phyloP scores from a whole-genome alignment of 768 basidiomycete genomes.

The Suillus weaverae region DNA sequence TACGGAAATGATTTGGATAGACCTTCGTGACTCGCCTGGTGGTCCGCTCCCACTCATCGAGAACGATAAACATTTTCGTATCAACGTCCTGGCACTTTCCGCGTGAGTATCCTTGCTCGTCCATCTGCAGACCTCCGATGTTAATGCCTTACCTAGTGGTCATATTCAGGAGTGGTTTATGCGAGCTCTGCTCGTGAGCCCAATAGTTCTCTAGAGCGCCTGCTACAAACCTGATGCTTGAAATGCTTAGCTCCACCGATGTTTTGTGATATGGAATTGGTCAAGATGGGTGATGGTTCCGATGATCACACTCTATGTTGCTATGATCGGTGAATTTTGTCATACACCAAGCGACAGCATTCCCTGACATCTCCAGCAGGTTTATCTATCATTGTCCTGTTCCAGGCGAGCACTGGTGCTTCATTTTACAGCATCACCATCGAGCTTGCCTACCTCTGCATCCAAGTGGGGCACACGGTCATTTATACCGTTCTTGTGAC shows the following conservation, averaged over 20 bases:
- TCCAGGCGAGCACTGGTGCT: constrained; percentile 11
- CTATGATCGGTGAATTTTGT: constrained; percentile 14
- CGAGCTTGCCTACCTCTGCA: constrained; percentile 28
- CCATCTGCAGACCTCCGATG: neutral
- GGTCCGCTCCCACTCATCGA: constrained; percentile 16
- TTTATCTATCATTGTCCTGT: constrained; percentile 20
- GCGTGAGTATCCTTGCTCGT: constrained; percentile 13
- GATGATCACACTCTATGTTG: constrained; percentile 17
- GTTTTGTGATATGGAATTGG: constrained; percentile 19
- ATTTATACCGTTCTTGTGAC: constrained; percentile 32
- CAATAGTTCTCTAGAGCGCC: neutral
- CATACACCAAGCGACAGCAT: neutral
- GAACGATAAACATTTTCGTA: constrained; percentile 13
- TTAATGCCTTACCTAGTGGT: constrained; percentile 16
- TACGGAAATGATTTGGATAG: constrained; percentile 34
- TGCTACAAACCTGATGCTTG: neutral
- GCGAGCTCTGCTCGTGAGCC: constrained; percentile 23
- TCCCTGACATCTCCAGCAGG: constrained; percentile 4
- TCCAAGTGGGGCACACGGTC: constrained; percentile 32
- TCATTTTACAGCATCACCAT: constrained; percentile 24
- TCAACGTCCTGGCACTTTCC: constrained; percentile 23
- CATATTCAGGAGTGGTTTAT: constrained; percentile 33
- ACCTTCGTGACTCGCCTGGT: constrained; percentile 20
- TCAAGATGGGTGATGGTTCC: constrained; percentile 13
- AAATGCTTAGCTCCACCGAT: constrained; percentile 9